Percentiles rank a stretch among this genome's conserved stretches.
Conservation (phyloP, 208 protist genomes). For the Trypanosomatidae sp. region DNA sequence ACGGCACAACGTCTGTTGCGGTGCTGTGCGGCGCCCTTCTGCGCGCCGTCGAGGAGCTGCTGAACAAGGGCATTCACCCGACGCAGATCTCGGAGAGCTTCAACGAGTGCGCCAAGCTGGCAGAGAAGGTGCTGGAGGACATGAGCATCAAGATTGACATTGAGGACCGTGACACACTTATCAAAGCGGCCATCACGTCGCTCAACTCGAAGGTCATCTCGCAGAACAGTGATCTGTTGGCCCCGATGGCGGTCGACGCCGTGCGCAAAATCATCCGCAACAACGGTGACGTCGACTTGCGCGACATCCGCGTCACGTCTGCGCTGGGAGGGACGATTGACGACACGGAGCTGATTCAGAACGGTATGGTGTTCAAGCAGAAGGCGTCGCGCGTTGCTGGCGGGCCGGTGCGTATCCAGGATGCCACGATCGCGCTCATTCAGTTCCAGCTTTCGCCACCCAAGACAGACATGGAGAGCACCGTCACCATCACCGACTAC, state of each 20-base stretch:
- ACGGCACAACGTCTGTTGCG: conserved; percentile 99
- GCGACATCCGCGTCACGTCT: conserved; percentile 95
- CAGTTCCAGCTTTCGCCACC: conserved; percentile 99
- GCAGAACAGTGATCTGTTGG: conserved; percentile 96
- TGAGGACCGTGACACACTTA: conserved; percentile 90
- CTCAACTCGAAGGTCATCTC: conserved; percentile 99
- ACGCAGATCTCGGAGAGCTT: conserved; percentile 96
- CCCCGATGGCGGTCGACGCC: conserved; percentile 99
- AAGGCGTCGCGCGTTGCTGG: conserved; percentile 89
- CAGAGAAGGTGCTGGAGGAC: conserved; percentile 91
- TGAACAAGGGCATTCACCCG: conserved; percentile 98
- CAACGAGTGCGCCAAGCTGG: conserved; percentile 80
- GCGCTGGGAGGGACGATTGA: conserved; percentile 97
- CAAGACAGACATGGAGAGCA: conserved; percentile 98
- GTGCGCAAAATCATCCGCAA: conserved; percentile 88
- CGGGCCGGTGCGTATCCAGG: conserved; percentile 91
- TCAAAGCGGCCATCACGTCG: conserved; percentile 97
- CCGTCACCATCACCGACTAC: conserved; percentile 97
- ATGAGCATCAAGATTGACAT: conserved; percentile 96
- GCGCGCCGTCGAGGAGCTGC: conserved; percentile 86
- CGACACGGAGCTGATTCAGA: conserved; percentile 96
- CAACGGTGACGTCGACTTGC: conserved; percentile 97
- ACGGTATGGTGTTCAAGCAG: conserved; percentile 96
- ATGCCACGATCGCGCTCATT: conserved; percentile 99
- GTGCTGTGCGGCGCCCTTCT: conserved; percentile 98